Base-by-base conservation (phyloP, 2,329 filamentous ascomycete species). In the Hypoxylon sp. region DNA sequence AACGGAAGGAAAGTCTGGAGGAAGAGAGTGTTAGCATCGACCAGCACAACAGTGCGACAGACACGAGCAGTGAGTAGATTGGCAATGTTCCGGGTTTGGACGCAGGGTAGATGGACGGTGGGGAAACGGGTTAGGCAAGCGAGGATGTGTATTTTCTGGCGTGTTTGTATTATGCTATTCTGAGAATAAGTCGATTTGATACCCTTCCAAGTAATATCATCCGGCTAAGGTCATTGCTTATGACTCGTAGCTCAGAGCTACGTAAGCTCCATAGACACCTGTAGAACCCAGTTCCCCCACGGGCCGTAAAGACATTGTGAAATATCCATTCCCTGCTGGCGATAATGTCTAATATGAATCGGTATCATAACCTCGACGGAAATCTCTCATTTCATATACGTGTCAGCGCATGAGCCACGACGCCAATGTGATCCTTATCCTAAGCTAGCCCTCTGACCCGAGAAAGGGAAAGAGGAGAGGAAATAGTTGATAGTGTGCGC, bases 1-100 rank as follows among this genome's bases (percentile, higher is more conserved):
- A 80, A 66, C 60, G 69, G 34, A 34, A 74, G 28, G 77, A 79
- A 65, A 72, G 70, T 9, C 10, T 58, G 14, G 63, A 75, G 23
- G 74, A 75, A 30, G 72, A 76, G 11, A 7, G 17, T 11, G 7
- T 14, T 30, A 14, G 25, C 10, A 48, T 28, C 7, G 25, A 11
- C 25, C 13, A 11, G 23, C 19, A 45, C 9, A 43, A 13, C n/a
- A 19, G 4, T 9, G 9, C 11, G 11, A 10, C 14, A 11, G 11
- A 23, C 43, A 36, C 48, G 53, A 13, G 56, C 17, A 49, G 19
- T n/a, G 13, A 19, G 36, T 41, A 34, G 14, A 17, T 6, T 28
- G n/a, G 14, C 21, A 17, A 17, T 10, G 14, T 28, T 17, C 25
- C 10, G 23, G 9, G 17, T 7, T 5, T 49, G 6, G 25, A 49